Base-by-base conservation (phyloP, 495 filamentous ascomycete species). In the Xylaria palmicola region DNA sequence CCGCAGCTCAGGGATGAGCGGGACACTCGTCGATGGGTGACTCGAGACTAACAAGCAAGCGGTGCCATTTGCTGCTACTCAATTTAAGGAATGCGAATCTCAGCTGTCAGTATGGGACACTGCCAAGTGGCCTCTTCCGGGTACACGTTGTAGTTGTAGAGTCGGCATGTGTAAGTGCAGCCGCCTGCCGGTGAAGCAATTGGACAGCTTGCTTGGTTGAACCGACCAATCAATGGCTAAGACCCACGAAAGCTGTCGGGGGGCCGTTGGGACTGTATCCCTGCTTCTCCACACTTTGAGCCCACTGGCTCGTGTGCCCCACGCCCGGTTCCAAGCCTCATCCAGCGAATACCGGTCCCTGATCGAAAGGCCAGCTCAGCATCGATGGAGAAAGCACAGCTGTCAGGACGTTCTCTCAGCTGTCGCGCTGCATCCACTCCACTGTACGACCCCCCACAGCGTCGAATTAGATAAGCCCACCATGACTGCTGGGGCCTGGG, bases 11-110 rank as follows among this genome's bases (percentile, higher is more conserved):
- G 17, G 52, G 47, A 36, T 60, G 37, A 55, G 66, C 62, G 59
- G 62, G 58, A 65, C 59, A 60, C 64, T 63, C 62, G 45, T 51
- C 20, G 48, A 63, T 53, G 20, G 63, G 62, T 60, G 59, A 64
- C 68, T 67, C 62, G 17, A 57, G 63, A 34, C 54, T 56, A 37
- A 52, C 29, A 53, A 41, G 44, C 47, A 13, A 26, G 30, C 19
- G 17, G 15, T 29, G 45, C 24, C 45, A 59, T 59, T 32, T 51
- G 34, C 24, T 51, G 34, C 34, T 32, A 43, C 26, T 13, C n/a
- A 30, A 27, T 17, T 37, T 50, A 27, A 29, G 3, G 45, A 29
- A 8, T 30, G 17, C 20, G 13, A 15, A 19, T 13, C 7, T 53
- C 19, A 53, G 39, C 10, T 24, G 50, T 20, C 4, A 39, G 39